phyloP scores from a whole-genome alignment of 805 yeast species.

The Metschnikowia similis region DNA sequence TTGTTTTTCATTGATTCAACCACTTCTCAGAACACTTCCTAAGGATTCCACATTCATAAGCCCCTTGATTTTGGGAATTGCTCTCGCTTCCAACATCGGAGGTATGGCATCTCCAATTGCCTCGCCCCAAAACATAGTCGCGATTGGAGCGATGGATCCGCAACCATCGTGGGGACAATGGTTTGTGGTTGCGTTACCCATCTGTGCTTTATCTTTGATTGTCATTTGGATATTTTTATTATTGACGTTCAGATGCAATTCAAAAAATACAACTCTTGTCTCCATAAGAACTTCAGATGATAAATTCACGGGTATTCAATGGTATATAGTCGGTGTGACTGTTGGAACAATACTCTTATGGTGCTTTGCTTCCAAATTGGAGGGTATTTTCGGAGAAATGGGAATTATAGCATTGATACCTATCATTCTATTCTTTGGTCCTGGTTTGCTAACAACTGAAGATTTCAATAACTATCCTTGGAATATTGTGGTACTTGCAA shows the following conservation, averaged over 20 bases:
- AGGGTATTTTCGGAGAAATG: conserved; percentile 42
- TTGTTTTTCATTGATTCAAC: conserved; percentile 48
- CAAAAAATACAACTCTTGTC: conserved; percentile 46
- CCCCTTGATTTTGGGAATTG: conserved; percentile 44
- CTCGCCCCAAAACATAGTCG: conserved; percentile 53
- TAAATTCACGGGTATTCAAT: conserved; percentile 41
- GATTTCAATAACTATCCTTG: conserved; percentile 52
- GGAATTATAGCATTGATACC: conserved; percentile 49
- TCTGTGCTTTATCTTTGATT: conserved; percentile 37
- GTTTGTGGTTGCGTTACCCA: conserved; percentile 50
- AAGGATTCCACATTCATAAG: conserved; percentile 37
- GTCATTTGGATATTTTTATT: conserved; percentile 49
- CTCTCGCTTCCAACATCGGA: conserved; percentile 49
- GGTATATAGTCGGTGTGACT: conserved; percentile 39
- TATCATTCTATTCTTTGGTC: conserved; percentile 45
- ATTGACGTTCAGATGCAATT: conserved; percentile 46
- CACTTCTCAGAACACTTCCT: conserved; percentile 40
- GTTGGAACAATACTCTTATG: conserved; percentile 44
- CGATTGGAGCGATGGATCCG: conserved; percentile 49
- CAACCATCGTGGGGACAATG: conserved; percentile 55
- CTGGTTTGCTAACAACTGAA: conserved; percentile 44
- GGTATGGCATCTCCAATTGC: conserved; percentile 57
- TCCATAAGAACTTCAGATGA: conserved; percentile 45
- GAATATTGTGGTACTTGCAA: conserved; percentile 51
- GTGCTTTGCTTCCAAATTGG: conserved; percentile 44